These are phyloP conservation scores for Candida palmyrensis DNA, from an alignment of 805 yeast genomes.

Conservation along the genomic window DNA sequence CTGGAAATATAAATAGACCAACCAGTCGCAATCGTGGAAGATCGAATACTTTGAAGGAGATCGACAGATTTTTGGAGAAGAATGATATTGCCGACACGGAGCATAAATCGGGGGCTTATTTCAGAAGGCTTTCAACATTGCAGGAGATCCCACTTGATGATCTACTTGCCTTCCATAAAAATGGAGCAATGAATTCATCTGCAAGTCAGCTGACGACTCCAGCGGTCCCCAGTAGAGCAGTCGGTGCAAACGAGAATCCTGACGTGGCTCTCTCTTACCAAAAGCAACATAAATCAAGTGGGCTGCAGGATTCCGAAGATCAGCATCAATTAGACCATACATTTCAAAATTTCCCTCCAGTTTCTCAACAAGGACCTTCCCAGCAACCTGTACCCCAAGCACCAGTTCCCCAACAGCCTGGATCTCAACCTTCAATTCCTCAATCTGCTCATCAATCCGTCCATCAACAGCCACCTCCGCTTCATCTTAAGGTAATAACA, in stretches of 20 bases:
- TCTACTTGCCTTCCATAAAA: background rate
- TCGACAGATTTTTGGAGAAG: conserved; percentile 31
- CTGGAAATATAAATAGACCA: conserved; percentile 8
- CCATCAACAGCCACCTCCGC: background rate
- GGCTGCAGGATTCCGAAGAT: conserved; percentile 1
- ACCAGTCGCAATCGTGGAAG: conserved; percentile 20
- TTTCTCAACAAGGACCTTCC: background rate
- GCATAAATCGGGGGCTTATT: conserved; percentile 56
- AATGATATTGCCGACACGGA: conserved; percentile 37
- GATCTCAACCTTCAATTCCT: background rate
- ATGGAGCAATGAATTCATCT: too few species aligned
- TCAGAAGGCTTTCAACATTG: conserved; percentile 58
- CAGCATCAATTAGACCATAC: too few species aligned
- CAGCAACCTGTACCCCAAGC: background rate
- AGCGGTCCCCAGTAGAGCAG: background rate
- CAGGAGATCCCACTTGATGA: conserved; percentile 45
- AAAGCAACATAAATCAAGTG: too few species aligned
- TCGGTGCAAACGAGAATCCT: background rate
- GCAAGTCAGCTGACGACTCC: too few species aligned
- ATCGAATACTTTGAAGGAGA: conserved; percentile 32
- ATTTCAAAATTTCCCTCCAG: conserved; percentile 1
- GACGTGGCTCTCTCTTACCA: background rate
- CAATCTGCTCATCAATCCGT: background rate
- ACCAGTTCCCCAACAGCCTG: background rate
- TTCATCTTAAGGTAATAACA: background rate